Evolutionary conservation across 768 basidiomycete genomes (phyloP).

Genomic region (Trametes gibbosa): DNA sequence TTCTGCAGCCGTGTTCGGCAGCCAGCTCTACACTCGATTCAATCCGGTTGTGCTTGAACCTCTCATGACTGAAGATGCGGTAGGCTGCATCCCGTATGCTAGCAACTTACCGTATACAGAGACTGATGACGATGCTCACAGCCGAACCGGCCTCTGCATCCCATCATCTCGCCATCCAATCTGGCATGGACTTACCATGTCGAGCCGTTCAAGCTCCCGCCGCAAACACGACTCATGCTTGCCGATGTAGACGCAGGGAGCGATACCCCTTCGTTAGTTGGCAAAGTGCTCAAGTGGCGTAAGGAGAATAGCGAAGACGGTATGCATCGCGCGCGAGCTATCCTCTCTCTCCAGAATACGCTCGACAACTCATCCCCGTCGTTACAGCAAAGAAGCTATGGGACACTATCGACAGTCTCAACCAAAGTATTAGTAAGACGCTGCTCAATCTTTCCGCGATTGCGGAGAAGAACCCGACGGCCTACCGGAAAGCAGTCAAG

Average conservation of each 20-base stretch:
- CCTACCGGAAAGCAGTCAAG: conserved; percentile 57
- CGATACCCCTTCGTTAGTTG: conserved; percentile 91
- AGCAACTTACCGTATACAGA: neutral
- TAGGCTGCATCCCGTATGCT: conserved; percentile 27
- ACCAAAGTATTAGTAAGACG: conserved; percentile 54
- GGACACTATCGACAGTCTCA: conserved; percentile 60
- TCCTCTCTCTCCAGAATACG: too few relatives aligned
- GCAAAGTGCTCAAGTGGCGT: conserved; percentile 89
- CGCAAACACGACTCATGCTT: conserved; percentile 77
- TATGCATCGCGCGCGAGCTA: conserved; percentile 16
- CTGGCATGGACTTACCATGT: conserved; percentile 71
- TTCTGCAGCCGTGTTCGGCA: conserved; percentile 89
- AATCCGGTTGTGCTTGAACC: conserved; percentile 64
- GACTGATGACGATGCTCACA: neutral
- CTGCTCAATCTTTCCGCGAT: conserved; percentile 51
- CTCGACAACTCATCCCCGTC: neutral
- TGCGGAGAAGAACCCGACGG: conserved; percentile 43
- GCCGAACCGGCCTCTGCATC: conserved; percentile 35
- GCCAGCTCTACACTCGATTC: conserved; percentile 90
- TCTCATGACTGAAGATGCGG: conserved; percentile 57
- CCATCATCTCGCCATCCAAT: conserved; percentile 63
- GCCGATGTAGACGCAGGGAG: conserved; percentile 97
- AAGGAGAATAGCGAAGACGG: conserved; percentile 60
- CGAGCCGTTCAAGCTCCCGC: conserved; percentile 77
- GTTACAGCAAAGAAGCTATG: conserved; percentile 61